Conservation (phyloP, 306 rosid genomes). For the Glycyrrhiza uralensis region DNA sequence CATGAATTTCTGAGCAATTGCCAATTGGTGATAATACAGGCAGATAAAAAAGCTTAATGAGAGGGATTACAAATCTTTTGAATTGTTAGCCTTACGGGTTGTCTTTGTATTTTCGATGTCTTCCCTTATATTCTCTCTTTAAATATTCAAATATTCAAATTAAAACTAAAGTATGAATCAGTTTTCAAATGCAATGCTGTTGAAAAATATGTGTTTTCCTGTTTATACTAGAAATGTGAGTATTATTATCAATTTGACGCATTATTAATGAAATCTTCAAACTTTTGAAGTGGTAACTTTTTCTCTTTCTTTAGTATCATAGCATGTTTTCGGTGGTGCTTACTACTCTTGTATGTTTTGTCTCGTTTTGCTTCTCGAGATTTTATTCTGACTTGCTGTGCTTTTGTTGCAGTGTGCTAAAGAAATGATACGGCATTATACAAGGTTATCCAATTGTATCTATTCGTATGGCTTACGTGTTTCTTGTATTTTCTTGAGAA, state of each 20-base stretch:
- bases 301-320: background rate
- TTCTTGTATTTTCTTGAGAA: slow-evolving; percentile 30
- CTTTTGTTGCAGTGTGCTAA: slow-evolving; percentile 61
- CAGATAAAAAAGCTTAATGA: background rate
- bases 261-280: background rate
- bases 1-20: too few relatives aligned
- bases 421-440: slow-evolving; percentile 56
- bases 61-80: background rate
- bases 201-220: background rate
- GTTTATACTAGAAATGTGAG: background rate
- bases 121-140: background rate
- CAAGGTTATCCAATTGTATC: slow-evolving; percentile 4
- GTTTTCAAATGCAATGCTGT: background rate
- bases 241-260: background rate
- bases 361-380: slow-evolving; percentile 10
- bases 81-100: background rate
- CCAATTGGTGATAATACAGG: too few relatives aligned
- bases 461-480: slow-evolving; percentile 21
- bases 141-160: background rate
- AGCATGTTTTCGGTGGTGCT: background rate
- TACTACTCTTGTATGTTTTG: background rate
- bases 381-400: slow-evolving; percentile 15
- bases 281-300: background rate
- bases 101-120: background rate
- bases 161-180: background rate